A percentile compares a stretch with the other conserved stretches of the same genome.
Evolutionary conservation across 2,329 filamentous ascomycete species (phyloP).

Genomic region (Drechslera avenae): DNA sequence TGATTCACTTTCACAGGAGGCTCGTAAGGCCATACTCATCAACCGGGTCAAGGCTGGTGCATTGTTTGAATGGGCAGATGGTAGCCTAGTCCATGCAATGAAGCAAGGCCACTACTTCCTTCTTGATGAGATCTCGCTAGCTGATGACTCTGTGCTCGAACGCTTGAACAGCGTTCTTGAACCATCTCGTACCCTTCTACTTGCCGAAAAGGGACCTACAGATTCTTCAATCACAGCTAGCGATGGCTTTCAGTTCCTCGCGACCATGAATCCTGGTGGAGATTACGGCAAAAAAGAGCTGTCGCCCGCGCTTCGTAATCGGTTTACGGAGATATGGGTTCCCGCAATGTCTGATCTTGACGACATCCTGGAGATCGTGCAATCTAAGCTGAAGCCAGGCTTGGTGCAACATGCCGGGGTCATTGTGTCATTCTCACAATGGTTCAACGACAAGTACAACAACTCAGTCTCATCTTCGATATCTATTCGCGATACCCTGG

Average conservation of each 20-base stretch:
- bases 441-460: conserved; percentile 84
- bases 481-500: conserved; percentile 88
- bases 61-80: conserved; percentile 95
- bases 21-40: conserved; percentile 48
- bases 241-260: conserved; percentile 90
- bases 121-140: conserved; percentile 95
- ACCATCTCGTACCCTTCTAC: conserved; percentile 78
- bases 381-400: conserved; percentile 68
- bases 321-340: conserved; percentile 99
- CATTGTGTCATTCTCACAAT: conserved; percentile 86
- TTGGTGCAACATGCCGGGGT: conserved; percentile 64
- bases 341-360: conserved; percentile 81
- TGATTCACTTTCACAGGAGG: conserved; percentile 53
- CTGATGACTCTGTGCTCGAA: conserved; percentile 96
- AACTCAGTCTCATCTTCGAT: conserved; percentile 77
- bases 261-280: conserved; percentile 98
- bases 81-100: conserved; percentile 93
- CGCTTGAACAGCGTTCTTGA: conserved; percentile 96
- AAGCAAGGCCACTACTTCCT: conserved; percentile 87
- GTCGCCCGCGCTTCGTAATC: conserved; percentile 90
- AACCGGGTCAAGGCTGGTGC: conserved; percentile 73
- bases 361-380: conserved; percentile 86
- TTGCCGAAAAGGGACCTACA: conserved; percentile 90
- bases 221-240: conserved; percentile 78
- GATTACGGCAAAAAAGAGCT: conserved; percentile 98